phyloP scores from a whole-genome alignment of 2,329 filamentous ascomycete species.

The Ceratocystis colombiana region DNA sequence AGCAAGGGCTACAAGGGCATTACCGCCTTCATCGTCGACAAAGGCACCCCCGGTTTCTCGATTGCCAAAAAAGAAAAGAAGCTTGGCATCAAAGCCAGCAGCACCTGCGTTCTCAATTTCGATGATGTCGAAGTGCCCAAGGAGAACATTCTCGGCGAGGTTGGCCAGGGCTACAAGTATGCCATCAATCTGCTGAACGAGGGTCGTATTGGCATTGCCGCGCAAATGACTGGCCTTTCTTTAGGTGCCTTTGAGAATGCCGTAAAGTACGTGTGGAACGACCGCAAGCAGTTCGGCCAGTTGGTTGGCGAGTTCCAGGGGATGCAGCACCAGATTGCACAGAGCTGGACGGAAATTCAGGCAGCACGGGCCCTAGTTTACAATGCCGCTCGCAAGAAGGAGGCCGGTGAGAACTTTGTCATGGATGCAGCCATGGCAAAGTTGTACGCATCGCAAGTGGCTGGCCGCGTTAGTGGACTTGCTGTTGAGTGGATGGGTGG shows the following conservation, averaged over 20 bases:
- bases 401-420: conserved; percentile 91
- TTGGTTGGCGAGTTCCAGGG: conserved; percentile 95
- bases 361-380: conserved; percentile 87
- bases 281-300: conserved; percentile 91
- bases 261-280: conserved; percentile 92
- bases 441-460: conserved; percentile 86
- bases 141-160: conserved; percentile 77
- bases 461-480: conserved; percentile 69
- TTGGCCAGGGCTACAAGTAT: conserved; percentile 94
- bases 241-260: conserved; percentile 94
- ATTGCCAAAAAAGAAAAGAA: conserved; percentile 99
- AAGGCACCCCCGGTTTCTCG: conserved; percentile 75
- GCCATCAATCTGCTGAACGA: conserved; percentile 91
- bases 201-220: conserved; percentile 92
- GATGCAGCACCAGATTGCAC: conserved; percentile 98
- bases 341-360: conserved; percentile 86
- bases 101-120: conserved; percentile 94
- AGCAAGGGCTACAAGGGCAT: conserved; percentile 94
- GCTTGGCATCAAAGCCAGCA: conserved; percentile 88
- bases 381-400: conserved; percentile 96
- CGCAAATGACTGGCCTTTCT: conserved; percentile 95
- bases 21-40: conserved; percentile 90
- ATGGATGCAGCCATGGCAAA: conserved; percentile 97
- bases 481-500: conserved; percentile 99
- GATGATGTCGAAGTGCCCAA: conserved; percentile 88